A percentile compares a stretch with the other conserved stretches of the same genome.
Conservation (phyloP, 495 filamentous ascomycete species). For the Trichocladium uniseriatum region DNA sequence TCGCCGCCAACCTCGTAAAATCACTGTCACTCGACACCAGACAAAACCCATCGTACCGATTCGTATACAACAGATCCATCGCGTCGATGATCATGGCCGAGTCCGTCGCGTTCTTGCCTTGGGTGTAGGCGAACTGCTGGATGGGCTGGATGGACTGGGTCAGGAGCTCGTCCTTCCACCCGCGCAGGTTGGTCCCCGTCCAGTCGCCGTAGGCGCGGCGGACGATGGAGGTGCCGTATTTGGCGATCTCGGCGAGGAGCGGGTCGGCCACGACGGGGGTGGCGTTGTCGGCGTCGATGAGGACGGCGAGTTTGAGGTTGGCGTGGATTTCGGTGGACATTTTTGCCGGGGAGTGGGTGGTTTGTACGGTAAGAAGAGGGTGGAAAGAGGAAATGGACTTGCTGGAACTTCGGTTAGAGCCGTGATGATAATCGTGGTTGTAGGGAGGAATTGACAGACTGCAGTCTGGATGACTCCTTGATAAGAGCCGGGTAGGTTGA, state of each 20-base stretch:
- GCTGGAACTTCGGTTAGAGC: too few relatives aligned
- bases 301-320: slow-evolving; percentile 7
- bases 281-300: slow-evolving; percentile 15
- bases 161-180: slow-evolving; percentile 16
- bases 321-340: too few relatives aligned
- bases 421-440: too few relatives aligned
- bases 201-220: slow-evolving; percentile 15
- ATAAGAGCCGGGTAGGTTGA: too few relatives aligned
- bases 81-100: slow-evolving; percentile 18
- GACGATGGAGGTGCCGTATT: slow-evolving; percentile 7
- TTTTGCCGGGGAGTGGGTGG: too few relatives aligned
- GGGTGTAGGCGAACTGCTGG: slow-evolving; percentile 18
- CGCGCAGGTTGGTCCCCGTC: slow-evolving; percentile 12
- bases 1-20: slow-evolving; percentile 13
- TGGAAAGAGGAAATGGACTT: too few relatives aligned
- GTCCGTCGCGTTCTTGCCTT: slow-evolving; percentile 16
- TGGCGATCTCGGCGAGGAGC: slow-evolving; percentile 10
- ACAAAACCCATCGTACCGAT: slow-evolving; percentile 16
- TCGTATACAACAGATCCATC: slow-evolving; percentile 18
- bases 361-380: too few relatives aligned
- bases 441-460: too few relatives aligned
- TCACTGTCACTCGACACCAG: slow-evolving; percentile 20
- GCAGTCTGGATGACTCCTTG: too few relatives aligned
- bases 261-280: background rate
- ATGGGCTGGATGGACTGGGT: slow-evolving; percentile 15